Evolutionary conservation across 2,329 filamentous ascomycete genomes (phyloP), one percentile per base, ranked within the genome.

Genomic region (Leptographium galeiforme): DNA sequence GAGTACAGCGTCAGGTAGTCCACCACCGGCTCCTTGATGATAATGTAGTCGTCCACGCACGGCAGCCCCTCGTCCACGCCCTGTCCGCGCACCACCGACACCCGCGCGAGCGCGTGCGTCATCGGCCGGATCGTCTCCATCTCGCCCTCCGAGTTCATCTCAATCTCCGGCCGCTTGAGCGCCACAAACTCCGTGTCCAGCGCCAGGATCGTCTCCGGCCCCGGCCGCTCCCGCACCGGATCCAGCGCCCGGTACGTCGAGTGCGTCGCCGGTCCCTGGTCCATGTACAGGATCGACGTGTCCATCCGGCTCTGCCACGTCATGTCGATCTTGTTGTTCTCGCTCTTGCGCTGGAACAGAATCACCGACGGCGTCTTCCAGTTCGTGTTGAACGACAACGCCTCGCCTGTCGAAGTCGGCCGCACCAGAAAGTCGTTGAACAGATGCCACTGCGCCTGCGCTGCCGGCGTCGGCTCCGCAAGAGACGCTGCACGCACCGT

Each of bases 41-140:
- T 82, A 57, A 98, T 95, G 67, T 98, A 98, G 68, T 98, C 93
- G 64, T 98, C 93, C 58, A 98, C 94, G 63, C 97, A 97, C 0
- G 93, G 88, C 0, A 84, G 67, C 0, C 89, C 89, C 65, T 94
- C 88, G 41, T 85, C 72, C 58, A 84, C 77, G 19, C 89, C 91
- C 51, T 79, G 71, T 0, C 90, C 90, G 30, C 94, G 81, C 13
- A 97, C 77, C 1, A 96, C 89, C 0, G 90, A 97, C 2, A 94
- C 89, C 56, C 93, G 82, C n/a, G 91, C 93, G 13, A 98, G 78
- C 0, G 90, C 91, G 60, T 93, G 88, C 34, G 90, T 89, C 57
- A 86, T 90, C 0, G 93, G 93, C 1, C 91, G 81, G 43, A 97
- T 93, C 14, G 90, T 95, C 63, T 94, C 89, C 50, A 89, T 84